phyloP scores from a whole-genome alignment of 306 rosid species.

The Quercus gilva region DNA sequence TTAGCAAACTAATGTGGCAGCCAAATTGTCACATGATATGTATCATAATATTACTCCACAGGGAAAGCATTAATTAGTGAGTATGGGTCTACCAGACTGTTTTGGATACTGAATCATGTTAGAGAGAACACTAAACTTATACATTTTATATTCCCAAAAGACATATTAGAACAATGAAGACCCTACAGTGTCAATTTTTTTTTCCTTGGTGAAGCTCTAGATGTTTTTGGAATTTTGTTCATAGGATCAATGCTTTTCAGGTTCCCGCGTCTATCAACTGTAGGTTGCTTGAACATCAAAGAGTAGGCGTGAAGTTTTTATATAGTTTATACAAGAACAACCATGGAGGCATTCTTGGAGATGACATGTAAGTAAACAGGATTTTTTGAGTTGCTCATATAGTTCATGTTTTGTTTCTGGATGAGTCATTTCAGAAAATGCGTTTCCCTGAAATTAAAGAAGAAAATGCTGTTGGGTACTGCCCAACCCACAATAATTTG shows the following conservation, averaged over 20 bases:
- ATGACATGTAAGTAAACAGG: constrained; percentile 69
- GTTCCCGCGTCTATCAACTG: constrained; percentile 91
- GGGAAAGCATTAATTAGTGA: not conserved
- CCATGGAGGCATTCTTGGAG: constrained; percentile 96
- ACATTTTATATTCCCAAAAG: not conserved
- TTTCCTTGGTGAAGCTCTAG: constrained; percentile 9
- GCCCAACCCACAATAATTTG: not conserved
- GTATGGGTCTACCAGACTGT: not conserved
- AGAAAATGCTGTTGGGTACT: not conserved
- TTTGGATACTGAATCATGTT: not conserved
- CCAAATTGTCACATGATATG: too few species aligned
- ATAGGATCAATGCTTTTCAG: constrained; percentile 37
- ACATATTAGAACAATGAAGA: not conserved
- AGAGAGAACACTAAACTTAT: not conserved
- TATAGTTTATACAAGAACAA: constrained; percentile 72
- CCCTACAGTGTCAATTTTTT: not conserved
- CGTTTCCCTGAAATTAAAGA: not conserved
- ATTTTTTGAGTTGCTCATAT: not conserved
- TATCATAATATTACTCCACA: too few species aligned
- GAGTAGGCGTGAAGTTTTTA: constrained; percentile 76
- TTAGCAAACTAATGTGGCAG: too few species aligned
- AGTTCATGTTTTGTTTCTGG: not conserved
- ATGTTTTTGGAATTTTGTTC: constrained; percentile 11
- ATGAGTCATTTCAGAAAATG: not conserved
- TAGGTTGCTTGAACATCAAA: constrained; percentile 88